phyloP scores from a whole-genome alignment of 805 yeast species.

The Kodamaea jinghongensis region DNA sequence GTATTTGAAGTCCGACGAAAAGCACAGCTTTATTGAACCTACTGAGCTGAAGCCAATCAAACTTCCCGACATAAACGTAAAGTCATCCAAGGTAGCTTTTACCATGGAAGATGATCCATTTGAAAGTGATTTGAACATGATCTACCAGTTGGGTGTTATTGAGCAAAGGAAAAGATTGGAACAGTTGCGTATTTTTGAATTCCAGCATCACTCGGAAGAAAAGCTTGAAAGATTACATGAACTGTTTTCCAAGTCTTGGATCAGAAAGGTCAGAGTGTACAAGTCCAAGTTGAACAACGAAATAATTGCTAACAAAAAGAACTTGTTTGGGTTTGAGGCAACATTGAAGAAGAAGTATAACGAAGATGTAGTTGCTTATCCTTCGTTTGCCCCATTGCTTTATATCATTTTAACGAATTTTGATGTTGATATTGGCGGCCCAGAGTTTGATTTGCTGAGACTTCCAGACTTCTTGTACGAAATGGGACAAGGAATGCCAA shows the following conservation, averaged over 20 bases:
- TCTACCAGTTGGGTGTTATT: constrained; percentile 38
- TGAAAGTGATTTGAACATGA: constrained; percentile 40
- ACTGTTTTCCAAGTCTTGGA: constrained; percentile 67
- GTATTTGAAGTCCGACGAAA: constrained; percentile 19
- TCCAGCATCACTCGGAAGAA: neutral
- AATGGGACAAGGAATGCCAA: constrained; percentile 82
- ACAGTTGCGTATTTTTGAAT: constrained; percentile 23
- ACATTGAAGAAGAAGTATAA: constrained; percentile 16
- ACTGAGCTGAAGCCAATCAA: constrained; percentile 25
- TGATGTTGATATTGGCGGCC: constrained; percentile 21
- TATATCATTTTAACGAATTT: constrained; percentile 28
- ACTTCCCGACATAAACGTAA: constrained; percentile 29
- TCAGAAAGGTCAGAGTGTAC: constrained; percentile 54
- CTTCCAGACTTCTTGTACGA: constrained; percentile 63
- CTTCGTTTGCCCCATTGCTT: constrained; percentile 35
- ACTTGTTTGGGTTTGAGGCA: constrained; percentile 36
- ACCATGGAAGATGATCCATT: constrained; percentile 46
- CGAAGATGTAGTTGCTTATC: constrained; percentile 28
- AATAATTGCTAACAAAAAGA: constrained; percentile 33
- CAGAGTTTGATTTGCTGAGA: constrained; percentile 30
- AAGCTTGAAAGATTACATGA: constrained; percentile 31
- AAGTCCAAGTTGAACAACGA: constrained; percentile 35
- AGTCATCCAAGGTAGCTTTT: constrained; percentile 26
- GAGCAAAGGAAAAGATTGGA: constrained; percentile 42
- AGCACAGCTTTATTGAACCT: constrained; percentile 25